Conservation (phyloP, 176 grass and related monocot species). For the Ensete glaucum region DNA sequence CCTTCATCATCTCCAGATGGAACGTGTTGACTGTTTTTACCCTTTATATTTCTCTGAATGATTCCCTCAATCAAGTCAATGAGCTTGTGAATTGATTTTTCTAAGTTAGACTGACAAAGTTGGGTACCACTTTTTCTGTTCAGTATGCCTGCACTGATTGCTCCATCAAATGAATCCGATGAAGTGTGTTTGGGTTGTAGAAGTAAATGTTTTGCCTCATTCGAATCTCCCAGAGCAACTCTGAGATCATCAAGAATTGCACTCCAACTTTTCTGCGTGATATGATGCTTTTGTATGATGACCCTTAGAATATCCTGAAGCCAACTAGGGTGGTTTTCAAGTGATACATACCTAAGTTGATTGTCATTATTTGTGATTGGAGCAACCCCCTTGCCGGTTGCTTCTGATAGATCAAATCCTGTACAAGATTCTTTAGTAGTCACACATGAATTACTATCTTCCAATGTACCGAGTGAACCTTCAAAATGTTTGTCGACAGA, state of each 20-base stretch:
- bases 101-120: background rate
- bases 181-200: background rate
- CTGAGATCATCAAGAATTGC: conserved; percentile 45
- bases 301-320: conserved; percentile 46
- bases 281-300: conserved; percentile 49
- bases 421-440: conserved; percentile 10
- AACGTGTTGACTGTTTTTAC: background rate
- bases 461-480: conserved; percentile 3
- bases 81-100: background rate
- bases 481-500: conserved; percentile 12
- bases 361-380: background rate
- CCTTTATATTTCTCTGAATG: background rate
- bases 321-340: conserved; percentile 37
- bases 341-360: background rate
- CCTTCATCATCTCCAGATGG: background rate
- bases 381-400: background rate
- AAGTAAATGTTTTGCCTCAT: conserved; percentile 2
- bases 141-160: background rate
- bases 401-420: conserved; percentile 9
- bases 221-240: conserved; percentile 26
- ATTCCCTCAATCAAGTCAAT: conserved; percentile 15
- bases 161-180: background rate
- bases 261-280: conserved; percentile 33
- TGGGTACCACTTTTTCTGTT: background rate
- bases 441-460: conserved; percentile 1